Conservation (phyloP, 2,329 filamentous ascomycete genomes). For the Ophiocordyceps australis region DNA sequence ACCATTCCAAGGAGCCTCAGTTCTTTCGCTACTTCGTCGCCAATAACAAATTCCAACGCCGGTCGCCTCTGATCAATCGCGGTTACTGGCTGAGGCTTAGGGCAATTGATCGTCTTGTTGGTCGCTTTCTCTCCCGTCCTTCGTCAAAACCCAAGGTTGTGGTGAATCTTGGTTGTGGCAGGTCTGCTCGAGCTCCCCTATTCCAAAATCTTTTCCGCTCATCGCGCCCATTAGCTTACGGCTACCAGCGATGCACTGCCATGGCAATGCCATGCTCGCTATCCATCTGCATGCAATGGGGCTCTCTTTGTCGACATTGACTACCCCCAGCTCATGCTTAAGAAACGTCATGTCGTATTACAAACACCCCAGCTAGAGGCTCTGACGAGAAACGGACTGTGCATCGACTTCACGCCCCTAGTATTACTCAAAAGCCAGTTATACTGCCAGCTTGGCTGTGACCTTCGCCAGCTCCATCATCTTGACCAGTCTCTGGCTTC, state of each 20-base stretch:
- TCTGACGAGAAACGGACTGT: too few relatives aligned
- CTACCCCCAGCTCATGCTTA: constrained; percentile 60
- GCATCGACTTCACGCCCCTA: constrained; percentile 12
- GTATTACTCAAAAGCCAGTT: constrained; percentile 46
- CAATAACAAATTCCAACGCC: constrained; percentile 62
- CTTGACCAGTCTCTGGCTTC: constrained; percentile 38
- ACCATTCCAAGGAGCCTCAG: constrained; percentile 59
- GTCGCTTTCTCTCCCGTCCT: constrained; percentile 45
- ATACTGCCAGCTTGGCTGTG: constrained; percentile 69
- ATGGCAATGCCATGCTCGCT: constrained; percentile 61
- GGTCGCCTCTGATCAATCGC: constrained; percentile 78
- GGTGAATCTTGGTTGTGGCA: constrained; percentile 77
- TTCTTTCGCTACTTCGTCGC: constrained; percentile 81
- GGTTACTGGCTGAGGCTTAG: constrained; percentile 79
- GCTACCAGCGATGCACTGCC: constrained; percentile 65
- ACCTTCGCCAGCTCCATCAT: constrained; percentile 48
- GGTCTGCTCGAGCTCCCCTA: too few relatives aligned
- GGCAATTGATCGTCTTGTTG: constrained; percentile 58
- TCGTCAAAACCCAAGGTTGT: constrained; percentile 48
- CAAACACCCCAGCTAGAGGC: constrained; percentile 37
- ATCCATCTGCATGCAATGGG: constrained; percentile 36
- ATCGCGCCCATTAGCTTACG: too few relatives aligned
- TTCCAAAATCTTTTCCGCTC: too few relatives aligned
- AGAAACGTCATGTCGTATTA: constrained; percentile 52
- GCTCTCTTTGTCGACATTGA: constrained; percentile 71